phyloP scores from a whole-genome alignment of 345 rosid genomes.

The Camelina neglecta region DNA sequence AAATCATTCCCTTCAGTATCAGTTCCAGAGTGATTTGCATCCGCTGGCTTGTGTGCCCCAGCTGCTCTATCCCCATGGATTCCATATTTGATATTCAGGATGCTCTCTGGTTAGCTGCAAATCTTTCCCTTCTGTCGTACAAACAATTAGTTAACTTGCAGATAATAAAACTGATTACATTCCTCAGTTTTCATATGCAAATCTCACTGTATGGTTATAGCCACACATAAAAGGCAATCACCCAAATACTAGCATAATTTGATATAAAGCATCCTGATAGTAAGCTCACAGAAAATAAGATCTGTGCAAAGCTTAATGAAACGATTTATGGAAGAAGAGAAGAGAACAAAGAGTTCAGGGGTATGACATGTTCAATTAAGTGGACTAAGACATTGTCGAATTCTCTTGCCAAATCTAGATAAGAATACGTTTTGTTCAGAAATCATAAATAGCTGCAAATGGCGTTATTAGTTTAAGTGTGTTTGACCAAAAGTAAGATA shows the following conservation, averaged over 20 bases:
- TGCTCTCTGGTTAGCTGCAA: slow-evolving; percentile 57
- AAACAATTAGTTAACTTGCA: slow-evolving; percentile 35
- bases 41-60: slow-evolving; percentile 90
- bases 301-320: no score
- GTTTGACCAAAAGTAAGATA: slow-evolving; percentile 9
- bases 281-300: no score
- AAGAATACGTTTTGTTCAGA: slow-evolving; percentile 5
- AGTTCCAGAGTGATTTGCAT: slow-evolving; percentile 44
- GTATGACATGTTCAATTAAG: no score
- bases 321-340: no score
- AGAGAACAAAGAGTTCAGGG: no score
- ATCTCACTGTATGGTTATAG: slow-evolving; percentile 5
- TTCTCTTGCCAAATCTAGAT: background rate
- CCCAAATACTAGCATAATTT: slow-evolving; percentile 4
- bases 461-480: slow-evolving; percentile 14
- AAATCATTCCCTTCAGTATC: slow-evolving; percentile 55
- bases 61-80: slow-evolving; percentile 73
- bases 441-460: slow-evolving; percentile 26
- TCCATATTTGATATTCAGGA: no score
- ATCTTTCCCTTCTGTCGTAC: slow-evolving; percentile 54
- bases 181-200: slow-evolving; percentile 11
- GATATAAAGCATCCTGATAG: slow-evolving; percentile 1
- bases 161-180: background rate
- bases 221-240: background rate
- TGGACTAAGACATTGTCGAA: slow-evolving; percentile 9